Conservation (phyloP, 371 early-diverging fungal genomes). For the Rhizopus delemar region DNA sequence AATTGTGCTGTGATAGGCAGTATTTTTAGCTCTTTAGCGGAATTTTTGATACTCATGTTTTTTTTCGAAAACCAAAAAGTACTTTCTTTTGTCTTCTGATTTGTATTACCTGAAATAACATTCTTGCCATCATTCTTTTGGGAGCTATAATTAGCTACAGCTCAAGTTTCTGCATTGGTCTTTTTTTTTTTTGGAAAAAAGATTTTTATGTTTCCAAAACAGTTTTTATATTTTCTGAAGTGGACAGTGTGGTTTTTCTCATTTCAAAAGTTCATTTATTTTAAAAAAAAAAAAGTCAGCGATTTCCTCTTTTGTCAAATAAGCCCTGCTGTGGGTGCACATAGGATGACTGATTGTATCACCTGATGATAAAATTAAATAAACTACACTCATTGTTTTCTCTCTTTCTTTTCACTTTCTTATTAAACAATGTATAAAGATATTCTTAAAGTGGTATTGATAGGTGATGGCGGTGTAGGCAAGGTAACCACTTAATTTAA, state of each 20-base stretch:
- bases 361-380: background rate
- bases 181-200: too few species aligned
- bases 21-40: conserved; percentile 3
- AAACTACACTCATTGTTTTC: background rate
- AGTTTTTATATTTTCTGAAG: too few species aligned
- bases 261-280: too few species aligned
- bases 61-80: background rate
- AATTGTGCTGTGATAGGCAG: conserved; percentile 4
- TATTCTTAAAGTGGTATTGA: conserved; percentile 73
- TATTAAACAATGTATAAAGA: conserved; percentile 44
- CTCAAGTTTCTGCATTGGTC: too few species aligned
- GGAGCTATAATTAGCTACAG: too few species aligned
- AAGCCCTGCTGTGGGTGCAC: background rate
- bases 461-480: conserved; percentile 87
- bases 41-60: background rate
- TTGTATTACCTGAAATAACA: background rate
- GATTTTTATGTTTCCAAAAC: too few species aligned
- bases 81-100: background rate
- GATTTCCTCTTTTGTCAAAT: too few species aligned
- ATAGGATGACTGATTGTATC: background rate
- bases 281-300: too few species aligned
- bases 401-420: background rate
- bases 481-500: conserved; percentile 50
- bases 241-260: too few species aligned
- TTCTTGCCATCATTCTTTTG: too few species aligned